A percentile compares a stretch with the other conserved stretches of the same genome.
phyloP scores from a whole-genome alignment of 2,329 filamentous ascomycete species.

The Diplodia seriata region DNA sequence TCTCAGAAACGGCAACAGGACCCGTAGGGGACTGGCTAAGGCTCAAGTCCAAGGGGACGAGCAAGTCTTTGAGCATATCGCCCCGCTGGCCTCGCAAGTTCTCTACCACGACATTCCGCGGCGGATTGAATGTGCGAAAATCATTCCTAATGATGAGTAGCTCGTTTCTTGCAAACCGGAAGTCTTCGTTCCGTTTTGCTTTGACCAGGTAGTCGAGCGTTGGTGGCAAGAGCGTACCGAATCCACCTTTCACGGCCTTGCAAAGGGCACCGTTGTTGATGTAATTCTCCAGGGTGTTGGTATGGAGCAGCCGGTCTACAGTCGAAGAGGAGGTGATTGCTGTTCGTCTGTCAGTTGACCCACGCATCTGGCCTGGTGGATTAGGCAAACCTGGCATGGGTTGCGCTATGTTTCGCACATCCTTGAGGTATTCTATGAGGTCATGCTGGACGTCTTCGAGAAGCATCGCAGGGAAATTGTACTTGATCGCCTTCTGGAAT shows the following conservation, averaged over 20 bases:
- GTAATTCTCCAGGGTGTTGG: neutral
- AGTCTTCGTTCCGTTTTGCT: neutral
- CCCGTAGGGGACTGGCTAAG: neutral
- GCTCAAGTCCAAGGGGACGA: neutral
- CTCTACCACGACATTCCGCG: conserved; percentile 3
- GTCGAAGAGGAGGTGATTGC: neutral
- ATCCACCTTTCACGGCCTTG: neutral
- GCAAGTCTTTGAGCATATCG: conserved; percentile 1
- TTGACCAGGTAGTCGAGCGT: neutral
- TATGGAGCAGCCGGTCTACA: neutral
- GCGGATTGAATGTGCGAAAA: neutral
- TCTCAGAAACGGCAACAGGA: neutral
- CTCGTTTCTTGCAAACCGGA: neutral
- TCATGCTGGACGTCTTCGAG: conserved; percentile 4
- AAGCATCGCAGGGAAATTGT: conserved; percentile 1
- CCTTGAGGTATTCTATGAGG: too few species aligned
- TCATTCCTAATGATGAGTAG: neutral
- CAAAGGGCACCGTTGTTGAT: neutral
- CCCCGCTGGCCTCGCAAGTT: conserved; percentile 10
- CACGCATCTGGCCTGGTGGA: neutral
- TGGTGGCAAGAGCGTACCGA: conserved; percentile 1
- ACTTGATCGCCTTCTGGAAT: neutral
- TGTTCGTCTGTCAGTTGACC: neutral
- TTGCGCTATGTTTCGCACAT: neutral
- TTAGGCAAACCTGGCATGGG: neutral